Evolutionary conservation across 1,284 basidiomycete genomes (phyloP), one percentile per base, ranked within the genome.

Genomic region (Malassezia caprae): DNA sequence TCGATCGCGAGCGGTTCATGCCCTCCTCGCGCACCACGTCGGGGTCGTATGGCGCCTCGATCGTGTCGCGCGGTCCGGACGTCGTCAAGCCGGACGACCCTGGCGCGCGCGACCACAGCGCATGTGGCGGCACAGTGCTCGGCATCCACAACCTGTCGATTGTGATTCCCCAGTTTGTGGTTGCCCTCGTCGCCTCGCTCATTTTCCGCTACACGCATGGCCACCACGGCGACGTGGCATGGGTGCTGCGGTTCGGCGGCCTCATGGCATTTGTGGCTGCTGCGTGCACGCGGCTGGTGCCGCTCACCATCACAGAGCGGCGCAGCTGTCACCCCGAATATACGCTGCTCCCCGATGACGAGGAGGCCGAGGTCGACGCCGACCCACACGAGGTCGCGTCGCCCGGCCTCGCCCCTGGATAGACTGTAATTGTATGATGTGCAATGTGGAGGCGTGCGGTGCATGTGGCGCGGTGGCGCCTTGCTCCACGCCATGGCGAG

Each of bases 181-280:
- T 94, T 46, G 88, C 91, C 0, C 65, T 96, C n/a, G 84, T 86
- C 19, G 83, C 89, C 0, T 89, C 87, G 64, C 75, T 84, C 40
- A 94, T 96, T 66, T 96, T 96, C 81, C 81, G 81, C 48, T 71
- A 84, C 44, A 51, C 60, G 40, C 61, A 64, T 10, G 74, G 77
- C 13, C 69, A 76, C 3, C 73, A 79, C 49, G 76, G 77, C 8
- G 75, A 51, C 77, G 79, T 51, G 81, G 87, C 85, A 1, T 96
- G 90, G 90, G 88, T 94, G 4, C 77, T 96, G 48, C 82, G 90
- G 12, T 94, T 94, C 68, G 90, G 90, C 44, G 90, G 90, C 30
- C 67, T 88, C 0, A 66, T 69, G 62, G 65, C 73, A 3, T 31
- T 76, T 17, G 34, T 63, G 3, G 76, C 75, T 0, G 65, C 68